Base-by-base conservation (phyloP, 441 rosid genomes). In the Populus hybrid region DNA sequence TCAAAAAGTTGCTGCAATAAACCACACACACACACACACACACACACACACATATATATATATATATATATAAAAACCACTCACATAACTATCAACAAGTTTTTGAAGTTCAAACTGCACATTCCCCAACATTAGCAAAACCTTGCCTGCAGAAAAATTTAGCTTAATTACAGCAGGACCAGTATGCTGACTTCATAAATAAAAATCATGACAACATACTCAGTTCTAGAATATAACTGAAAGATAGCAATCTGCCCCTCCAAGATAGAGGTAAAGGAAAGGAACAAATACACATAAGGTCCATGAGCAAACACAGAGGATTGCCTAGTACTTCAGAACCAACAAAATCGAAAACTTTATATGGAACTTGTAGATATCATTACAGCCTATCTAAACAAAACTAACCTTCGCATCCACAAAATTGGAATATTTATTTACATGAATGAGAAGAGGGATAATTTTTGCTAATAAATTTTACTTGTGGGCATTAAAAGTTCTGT, bases 51-150 rank as follows among this genome's bases (percentile, higher is more conserved):
- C 26, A 26, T 1, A 26, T 1, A 26, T 1, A 29, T 3, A 29
- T 29, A 29, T 29, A 29, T 29, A 29, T 29, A 29, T 29, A 29
- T 29, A 29, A 2, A 29, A 29, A 38, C 69, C 75, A 84, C 99
- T 94, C 84, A 97, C 99, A 90, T 97, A 97, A 77, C 84, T 87
- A 80, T 97, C 99, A 65, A 94, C 91, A 81, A 93, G 91, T 79
- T 87, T 90, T 77, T 89, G 99, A 77, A 97, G 97, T 86, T 97
- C 97, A 81, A 87, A 82, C 82, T 97, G 99, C 86, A 83, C 90
- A 69, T 92, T 84, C 73, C 98, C 97, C 86, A 97, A 78, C 94
- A 88, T 85, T 72, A 83, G 84, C 82, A 97, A 83, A 74, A 92
- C 76, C 77, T 79, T 86, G 79, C 94, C 99, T 97, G 94, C 84